Conservation (phyloP, 1,284 basidiomycete species). For the Naganishia liquefaciens region DNA sequence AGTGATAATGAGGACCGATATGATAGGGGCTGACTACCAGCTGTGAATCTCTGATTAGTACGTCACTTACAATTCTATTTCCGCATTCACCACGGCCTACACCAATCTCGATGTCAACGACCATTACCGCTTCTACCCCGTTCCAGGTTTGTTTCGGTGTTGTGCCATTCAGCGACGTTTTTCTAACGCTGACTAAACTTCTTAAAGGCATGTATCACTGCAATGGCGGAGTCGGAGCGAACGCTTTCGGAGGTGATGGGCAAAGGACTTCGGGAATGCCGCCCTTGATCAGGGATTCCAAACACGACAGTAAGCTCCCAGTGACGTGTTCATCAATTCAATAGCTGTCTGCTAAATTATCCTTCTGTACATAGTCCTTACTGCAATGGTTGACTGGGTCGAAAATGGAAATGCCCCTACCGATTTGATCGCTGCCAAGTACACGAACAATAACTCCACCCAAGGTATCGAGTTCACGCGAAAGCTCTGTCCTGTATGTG, state of each 20-base stretch:
- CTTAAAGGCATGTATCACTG: conserved; percentile 22
- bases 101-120: conserved; percentile 44
- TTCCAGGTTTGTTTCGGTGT: conserved; percentile 57
- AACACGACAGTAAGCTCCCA: conserved; percentile 14
- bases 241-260: conserved; percentile 10
- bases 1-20: background rate
- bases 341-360: no score
- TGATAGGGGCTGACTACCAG: background rate
- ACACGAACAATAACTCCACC: conserved; percentile 31
- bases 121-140: conserved; percentile 55
- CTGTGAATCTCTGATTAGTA: conserved; percentile 40
- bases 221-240: conserved; percentile 18
- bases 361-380: conserved; percentile 40
- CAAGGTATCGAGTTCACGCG: conserved; percentile 25
- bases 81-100: conserved; percentile 38
- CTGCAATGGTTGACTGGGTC: conserved; percentile 56
- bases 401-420: conserved; percentile 53
- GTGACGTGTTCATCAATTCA: background rate
- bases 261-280: conserved; percentile 11
- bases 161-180: conserved; percentile 46
- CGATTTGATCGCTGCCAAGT: conserved; percentile 43
- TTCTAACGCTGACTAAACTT: background rate
- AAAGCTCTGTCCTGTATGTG: conserved; percentile 27
- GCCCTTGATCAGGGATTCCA: background rate
- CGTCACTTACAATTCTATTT: conserved; percentile 48